Evolutionary conservation across 2,329 filamentous ascomycete genomes (phyloP).

Genomic region (Aspergillus neotritici): DNA sequence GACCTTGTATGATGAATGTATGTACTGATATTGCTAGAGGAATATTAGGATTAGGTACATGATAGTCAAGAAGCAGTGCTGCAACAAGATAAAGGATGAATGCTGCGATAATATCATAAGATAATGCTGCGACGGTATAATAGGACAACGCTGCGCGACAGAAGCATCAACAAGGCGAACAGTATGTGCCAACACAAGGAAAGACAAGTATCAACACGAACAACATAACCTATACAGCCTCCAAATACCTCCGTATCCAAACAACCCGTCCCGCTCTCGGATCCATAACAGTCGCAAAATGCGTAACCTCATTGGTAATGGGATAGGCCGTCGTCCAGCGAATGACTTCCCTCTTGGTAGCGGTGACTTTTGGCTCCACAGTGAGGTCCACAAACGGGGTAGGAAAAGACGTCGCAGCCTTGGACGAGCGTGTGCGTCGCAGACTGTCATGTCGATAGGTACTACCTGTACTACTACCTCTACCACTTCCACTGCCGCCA

Average conservation of each 20-base stretch:
- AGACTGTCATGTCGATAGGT: background rate
- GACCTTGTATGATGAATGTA: too few relatives aligned
- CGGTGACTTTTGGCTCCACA: slow-evolving; percentile 12
- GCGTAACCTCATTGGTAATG: slow-evolving; percentile 53
- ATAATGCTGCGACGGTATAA: too few relatives aligned
- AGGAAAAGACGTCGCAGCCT: slow-evolving; percentile 1
- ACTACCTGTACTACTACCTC: too few relatives aligned
- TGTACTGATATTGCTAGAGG: too few relatives aligned
- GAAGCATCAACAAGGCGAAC: too few relatives aligned
- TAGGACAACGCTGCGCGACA: too few relatives aligned
- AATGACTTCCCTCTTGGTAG: slow-evolving; percentile 34
- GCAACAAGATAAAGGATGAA: too few relatives aligned
- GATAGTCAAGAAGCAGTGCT: too few relatives aligned
- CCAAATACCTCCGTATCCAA: slow-evolving; percentile 37
- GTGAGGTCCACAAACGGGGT: background rate
- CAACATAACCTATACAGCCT: background rate
- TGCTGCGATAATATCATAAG: too few relatives aligned
- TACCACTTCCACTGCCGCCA: background rate
- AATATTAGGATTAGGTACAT: too few relatives aligned
- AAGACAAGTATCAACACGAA: too few relatives aligned
- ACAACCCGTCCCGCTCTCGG: slow-evolving; percentile 44
- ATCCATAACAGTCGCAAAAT: slow-evolving; percentile 56
- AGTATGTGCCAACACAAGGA: too few relatives aligned
- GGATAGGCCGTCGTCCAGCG: slow-evolving; percentile 50
- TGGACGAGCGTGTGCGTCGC: slow-evolving; percentile 15